A percentile compares a stretch with the other conserved stretches of the same genome.
These are phyloP conservation scores for Penicillium alfredii DNA, from an alignment of 495 filamentous ascomycete genomes.

Conservation along the genomic window DNA sequence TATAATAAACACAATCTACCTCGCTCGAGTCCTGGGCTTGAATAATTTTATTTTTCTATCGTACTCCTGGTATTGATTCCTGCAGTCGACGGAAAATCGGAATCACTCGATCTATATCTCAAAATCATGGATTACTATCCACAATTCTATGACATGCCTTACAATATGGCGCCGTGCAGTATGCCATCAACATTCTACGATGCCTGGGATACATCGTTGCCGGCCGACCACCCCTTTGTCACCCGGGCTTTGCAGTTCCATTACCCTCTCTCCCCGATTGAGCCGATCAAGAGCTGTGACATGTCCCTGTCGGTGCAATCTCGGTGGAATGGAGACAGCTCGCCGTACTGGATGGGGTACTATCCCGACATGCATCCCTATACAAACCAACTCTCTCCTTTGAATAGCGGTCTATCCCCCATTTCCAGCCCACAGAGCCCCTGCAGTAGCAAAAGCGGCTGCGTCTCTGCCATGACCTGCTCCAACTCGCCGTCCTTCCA, in stretches of 20 bases:
- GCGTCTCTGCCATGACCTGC: constrained; percentile 13
- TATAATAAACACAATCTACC: too few relatives aligned
- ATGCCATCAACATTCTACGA: constrained; percentile 7
- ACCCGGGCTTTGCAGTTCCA: constrained; percentile 9
- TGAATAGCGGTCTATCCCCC: constrained; percentile 16
- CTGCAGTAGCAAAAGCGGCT: constrained; percentile 12
- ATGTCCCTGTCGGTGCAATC: too few relatives aligned
- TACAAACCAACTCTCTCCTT: constrained; percentile 11
- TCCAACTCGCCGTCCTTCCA: constrained; percentile 17
- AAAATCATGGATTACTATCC: constrained; percentile 26
- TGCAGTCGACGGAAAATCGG: too few relatives aligned
- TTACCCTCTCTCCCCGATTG: constrained; percentile 6
- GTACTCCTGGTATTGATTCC: too few relatives aligned
- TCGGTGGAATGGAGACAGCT: constrained; percentile 9
- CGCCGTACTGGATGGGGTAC: constrained; percentile 5
- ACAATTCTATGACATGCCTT: constrained; percentile 12
- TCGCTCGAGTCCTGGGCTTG: too few relatives aligned
- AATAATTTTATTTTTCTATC: too few relatives aligned
- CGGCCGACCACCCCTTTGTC: constrained; percentile 10
- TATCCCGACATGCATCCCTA: constrained; percentile 3
- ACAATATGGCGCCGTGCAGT: constrained; percentile 5
- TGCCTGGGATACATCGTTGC: constrained; percentile 9
- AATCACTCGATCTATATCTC: too few relatives aligned
- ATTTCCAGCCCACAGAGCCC: constrained; percentile 22
- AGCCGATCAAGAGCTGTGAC: too few relatives aligned